These are phyloP conservation scores for Nicotiana sylvestris DNA, from an alignment of 257 asterid genomes.

Conservation along the genomic window DNA sequence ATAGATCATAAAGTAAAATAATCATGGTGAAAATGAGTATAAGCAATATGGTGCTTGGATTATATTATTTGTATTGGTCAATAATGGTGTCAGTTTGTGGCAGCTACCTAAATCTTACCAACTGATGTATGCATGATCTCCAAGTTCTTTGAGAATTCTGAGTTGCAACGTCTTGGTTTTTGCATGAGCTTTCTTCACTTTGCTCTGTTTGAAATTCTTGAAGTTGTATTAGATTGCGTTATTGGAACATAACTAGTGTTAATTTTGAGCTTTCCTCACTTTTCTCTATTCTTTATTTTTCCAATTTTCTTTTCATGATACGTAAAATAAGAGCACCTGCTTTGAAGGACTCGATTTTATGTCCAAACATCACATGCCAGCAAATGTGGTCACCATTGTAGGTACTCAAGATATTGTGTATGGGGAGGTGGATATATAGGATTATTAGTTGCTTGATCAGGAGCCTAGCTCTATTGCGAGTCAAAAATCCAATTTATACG, in stretches of 20 bases:
- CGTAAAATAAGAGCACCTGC: no score
- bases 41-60: conserved; percentile 21
- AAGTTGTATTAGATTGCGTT: not conserved
- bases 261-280: not conserved
- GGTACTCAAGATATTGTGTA: no score
- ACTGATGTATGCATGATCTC: conserved; percentile 5
- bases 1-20: not conserved
- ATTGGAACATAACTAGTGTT: not conserved
- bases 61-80: conserved; percentile 31
- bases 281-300: no score
- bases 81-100: conserved; percentile 3
- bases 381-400: no score
- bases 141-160: not conserved
- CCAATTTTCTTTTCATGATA: not conserved
- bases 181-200: not conserved
- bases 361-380: no score
- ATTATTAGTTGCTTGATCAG: no score
- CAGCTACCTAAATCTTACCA: conserved; percentile 16
- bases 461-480: no score
- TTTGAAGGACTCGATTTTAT: no score
- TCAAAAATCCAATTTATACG: no score
- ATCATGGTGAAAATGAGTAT: not conserved
- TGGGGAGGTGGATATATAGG: no score
- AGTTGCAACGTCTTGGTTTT: not conserved
- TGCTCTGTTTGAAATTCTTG: not conserved